A percentile compares a stretch with the other conserved stretches of the same genome.
Conservation (phyloP, 352 stramenopile genomes). For the Nothophytophthora sp. region DNA sequence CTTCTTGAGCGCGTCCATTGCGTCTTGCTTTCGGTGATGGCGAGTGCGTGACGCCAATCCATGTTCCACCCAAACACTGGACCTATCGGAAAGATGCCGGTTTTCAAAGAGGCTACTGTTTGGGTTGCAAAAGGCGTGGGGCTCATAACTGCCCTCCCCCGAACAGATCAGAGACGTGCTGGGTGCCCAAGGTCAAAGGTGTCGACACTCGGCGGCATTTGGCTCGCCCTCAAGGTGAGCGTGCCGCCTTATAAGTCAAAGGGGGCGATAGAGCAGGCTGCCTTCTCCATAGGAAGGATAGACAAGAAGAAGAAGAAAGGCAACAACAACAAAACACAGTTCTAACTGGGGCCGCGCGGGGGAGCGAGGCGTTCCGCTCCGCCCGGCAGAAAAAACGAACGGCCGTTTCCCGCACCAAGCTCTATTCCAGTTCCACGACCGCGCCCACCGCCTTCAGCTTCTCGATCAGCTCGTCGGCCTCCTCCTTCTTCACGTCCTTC, state of each 20-base stretch:
- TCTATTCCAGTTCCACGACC: conserved; percentile 89
- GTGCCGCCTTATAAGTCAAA: conserved; percentile 22
- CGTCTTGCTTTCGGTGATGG: background rate
- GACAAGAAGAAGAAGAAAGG: conserved; percentile 7
- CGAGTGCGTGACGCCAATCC: background rate
- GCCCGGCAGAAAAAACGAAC: conserved; percentile 12
- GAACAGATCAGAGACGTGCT: too few species aligned
- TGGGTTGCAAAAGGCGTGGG: too few species aligned
- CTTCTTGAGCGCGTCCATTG: conserved; percentile 77
- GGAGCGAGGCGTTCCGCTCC: background rate
- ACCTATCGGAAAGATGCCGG: background rate
- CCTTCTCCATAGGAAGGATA: conserved; percentile 18
- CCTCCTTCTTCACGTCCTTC: conserved; percentile 97
- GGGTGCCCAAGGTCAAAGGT: too few species aligned
- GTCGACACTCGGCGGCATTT: too few species aligned
- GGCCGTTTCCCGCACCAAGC: too few species aligned
- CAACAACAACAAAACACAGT: conserved; percentile 27
- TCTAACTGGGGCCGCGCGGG: conserved; percentile 11
- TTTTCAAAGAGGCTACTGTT: too few species aligned
- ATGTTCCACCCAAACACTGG: background rate
- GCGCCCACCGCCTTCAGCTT: conserved; percentile 81
- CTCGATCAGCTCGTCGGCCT: conserved; percentile 89
- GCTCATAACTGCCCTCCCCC: conserved; percentile 1
- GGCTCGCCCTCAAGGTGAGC: too few species aligned
- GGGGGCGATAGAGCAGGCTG: conserved; percentile 14